phyloP scores from a whole-genome alignment of 2,329 filamentous ascomycete genomes.

The Sporothrix luriei region DNA sequence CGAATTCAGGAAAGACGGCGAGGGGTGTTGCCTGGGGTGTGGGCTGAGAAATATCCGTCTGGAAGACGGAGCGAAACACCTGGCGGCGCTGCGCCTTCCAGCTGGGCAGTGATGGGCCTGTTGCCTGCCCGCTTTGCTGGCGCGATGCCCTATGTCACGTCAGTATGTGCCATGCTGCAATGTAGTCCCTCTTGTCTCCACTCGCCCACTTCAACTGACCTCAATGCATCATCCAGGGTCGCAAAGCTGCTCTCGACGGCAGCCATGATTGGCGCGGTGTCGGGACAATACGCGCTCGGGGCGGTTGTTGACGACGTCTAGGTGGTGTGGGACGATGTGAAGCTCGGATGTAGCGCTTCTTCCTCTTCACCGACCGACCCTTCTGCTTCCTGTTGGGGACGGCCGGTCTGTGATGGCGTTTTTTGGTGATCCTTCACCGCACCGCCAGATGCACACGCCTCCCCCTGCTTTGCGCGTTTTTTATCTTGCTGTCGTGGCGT shows the following conservation, averaged over 20 bases:
- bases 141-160: conserved; percentile 13
- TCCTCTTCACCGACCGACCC: conserved; percentile 18
- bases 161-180: not conserved
- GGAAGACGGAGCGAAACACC: conserved; percentile 60
- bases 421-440: conserved; percentile 2
- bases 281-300: not conserved
- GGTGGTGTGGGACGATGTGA: not conserved
- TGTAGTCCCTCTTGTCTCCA: not conserved
- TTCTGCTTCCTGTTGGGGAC: not conserved
- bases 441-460: conserved; percentile 14
- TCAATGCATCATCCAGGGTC: conserved; percentile 33
- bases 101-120: conserved; percentile 42
- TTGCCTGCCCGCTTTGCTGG: not conserved
- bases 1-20: conserved; percentile 46
- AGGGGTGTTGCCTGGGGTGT: conserved; percentile 50
- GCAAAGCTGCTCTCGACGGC: conserved; percentile 25
- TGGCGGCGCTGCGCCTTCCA: conserved; percentile 54
- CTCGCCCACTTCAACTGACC: conserved; percentile 24
- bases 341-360: conserved; percentile 4
- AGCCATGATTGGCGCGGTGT: conserved; percentile 27
- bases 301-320: conserved; percentile 10
- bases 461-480: conserved; percentile 1
- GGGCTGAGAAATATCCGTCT: conserved; percentile 53
- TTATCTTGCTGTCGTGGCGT: conserved; percentile 2
- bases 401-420: not conserved